phyloP scores from a whole-genome alignment of 1,284 basidiomycete species.

The Ganoderma boninense region DNA sequence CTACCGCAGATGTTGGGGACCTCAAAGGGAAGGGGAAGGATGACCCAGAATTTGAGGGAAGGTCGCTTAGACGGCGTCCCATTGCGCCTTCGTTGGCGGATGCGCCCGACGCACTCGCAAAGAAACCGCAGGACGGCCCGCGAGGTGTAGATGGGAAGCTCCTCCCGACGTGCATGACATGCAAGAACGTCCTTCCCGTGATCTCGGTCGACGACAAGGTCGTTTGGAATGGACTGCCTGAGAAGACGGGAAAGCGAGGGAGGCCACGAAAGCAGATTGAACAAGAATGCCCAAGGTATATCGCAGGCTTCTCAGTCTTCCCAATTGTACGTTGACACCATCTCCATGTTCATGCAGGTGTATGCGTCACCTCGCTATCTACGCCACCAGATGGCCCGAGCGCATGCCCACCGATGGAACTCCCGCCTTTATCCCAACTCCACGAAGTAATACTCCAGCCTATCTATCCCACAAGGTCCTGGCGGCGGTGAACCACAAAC shows the following conservation, averaged over 20 bases:
- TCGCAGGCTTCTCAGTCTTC: slow-evolving; percentile 10
- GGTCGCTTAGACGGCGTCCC: slow-evolving; percentile 38
- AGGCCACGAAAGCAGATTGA: slow-evolving; percentile 61
- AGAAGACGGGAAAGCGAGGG: slow-evolving; percentile 48
- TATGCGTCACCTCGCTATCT: slow-evolving; percentile 80
- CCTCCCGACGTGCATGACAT: slow-evolving; percentile 71
- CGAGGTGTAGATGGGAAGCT: slow-evolving; percentile 43
- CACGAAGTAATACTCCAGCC: slow-evolving; percentile 53
- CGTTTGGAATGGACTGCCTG: slow-evolving; percentile 73
- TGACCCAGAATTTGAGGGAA: slow-evolving; percentile 40
- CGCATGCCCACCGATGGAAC: slow-evolving; percentile 61
- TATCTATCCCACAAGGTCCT: slow-evolving; percentile 58
- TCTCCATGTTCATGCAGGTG: slow-evolving; percentile 54
- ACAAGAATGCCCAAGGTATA: slow-evolving; percentile 78
- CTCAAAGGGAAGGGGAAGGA: slow-evolving; percentile 33
- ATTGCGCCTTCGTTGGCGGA: slow-evolving; percentile 27
- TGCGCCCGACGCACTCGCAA: slow-evolving; percentile 36
- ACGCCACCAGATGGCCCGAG: slow-evolving; percentile 72
- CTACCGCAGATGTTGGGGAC: slow-evolving; percentile 32
- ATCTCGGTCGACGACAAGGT: slow-evolving; percentile 76
- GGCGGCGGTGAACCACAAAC: slow-evolving; percentile 61
- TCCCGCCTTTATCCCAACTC: slow-evolving; percentile 53
- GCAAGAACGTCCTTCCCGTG: slow-evolving; percentile 71
- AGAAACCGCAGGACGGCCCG: slow-evolving; percentile 44
- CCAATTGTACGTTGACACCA: background rate